Conservation (phyloP, 495 filamentous ascomycete species). For the Wilcoxina mikolae region DNA sequence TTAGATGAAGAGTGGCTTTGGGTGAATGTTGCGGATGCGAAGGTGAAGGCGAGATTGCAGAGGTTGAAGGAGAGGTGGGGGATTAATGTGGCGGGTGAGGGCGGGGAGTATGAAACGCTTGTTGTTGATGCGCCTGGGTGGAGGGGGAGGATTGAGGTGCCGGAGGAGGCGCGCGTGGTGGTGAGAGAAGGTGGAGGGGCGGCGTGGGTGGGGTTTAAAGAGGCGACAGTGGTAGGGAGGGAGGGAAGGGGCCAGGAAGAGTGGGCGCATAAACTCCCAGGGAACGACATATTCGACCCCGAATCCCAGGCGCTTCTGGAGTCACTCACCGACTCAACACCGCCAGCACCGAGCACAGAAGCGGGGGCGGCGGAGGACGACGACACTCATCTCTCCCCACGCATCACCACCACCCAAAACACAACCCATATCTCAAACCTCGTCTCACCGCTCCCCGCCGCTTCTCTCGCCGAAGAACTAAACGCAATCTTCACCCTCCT, state of each 20-base stretch:
- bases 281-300: constrained; percentile 37
- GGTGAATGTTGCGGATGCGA: constrained; percentile 52
- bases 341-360: no score
- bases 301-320: constrained; percentile 30
- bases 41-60: constrained; percentile 39
- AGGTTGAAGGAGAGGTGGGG: constrained; percentile 56
- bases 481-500: constrained; percentile 13
- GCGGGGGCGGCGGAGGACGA: constrained; percentile 29
- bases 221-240: constrained; percentile 40
- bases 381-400: constrained; percentile 41
- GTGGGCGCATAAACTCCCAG: constrained; percentile 36
- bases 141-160: constrained; percentile 52
- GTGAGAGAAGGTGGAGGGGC: constrained; percentile 52
- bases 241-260: constrained; percentile 22
- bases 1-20: constrained; percentile 70
- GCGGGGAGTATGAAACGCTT: constrained; percentile 92
- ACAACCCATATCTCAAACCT: constrained; percentile 17
- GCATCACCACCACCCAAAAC: not conserved
- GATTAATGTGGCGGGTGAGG: constrained; percentile 55
- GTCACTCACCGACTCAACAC: constrained; percentile 4
- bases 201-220: constrained; percentile 44
- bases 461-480: constrained; percentile 10
- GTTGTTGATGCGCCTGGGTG: constrained; percentile 61
- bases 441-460: constrained; percentile 4
- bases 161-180: constrained; percentile 36